Evolutionary conservation across 2,329 filamentous ascomycete species (phyloP).

Genomic region (Arthroderma uncinatum): DNA sequence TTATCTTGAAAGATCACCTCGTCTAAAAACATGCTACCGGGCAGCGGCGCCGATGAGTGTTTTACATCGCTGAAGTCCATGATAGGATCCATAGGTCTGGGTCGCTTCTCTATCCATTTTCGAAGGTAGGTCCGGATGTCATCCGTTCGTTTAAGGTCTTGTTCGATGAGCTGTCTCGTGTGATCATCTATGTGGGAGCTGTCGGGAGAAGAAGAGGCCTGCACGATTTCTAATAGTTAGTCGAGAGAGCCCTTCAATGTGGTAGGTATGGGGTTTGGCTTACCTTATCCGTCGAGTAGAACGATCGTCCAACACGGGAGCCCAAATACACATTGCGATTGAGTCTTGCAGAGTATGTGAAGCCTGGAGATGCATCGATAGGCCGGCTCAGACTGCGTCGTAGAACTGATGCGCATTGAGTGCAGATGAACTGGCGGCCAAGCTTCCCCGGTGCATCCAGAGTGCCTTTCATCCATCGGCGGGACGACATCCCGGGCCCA

Average conservation of each 20-base stretch:
- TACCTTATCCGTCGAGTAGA: neutral
- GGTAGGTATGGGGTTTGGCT: neutral
- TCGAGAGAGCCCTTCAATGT: neutral
- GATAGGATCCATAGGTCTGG: neutral
- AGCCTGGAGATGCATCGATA: neutral
- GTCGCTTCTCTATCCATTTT: constrained; percentile 26
- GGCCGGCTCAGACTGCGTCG: neutral
- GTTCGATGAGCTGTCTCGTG: constrained; percentile 11
- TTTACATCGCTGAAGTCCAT: neutral
- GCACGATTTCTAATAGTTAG: neutral
- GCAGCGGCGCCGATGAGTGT: neutral
- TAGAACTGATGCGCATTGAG: neutral
- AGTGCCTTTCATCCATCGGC: neutral
- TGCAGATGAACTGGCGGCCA: neutral
- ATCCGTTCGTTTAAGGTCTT: constrained; percentile 27
- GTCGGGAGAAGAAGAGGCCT: neutral
- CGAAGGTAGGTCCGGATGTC: constrained; percentile 33
- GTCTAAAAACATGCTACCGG: constrained; percentile 14
- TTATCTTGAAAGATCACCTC: constrained; percentile 8
- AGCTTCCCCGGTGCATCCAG: neutral
- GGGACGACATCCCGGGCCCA: neutral
- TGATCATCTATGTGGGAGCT: neutral
- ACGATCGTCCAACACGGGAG: neutral
- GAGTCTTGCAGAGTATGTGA: neutral
- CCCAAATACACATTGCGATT: neutral